Base-by-base conservation (phyloP, 306 rosid genomes). In the Trifolium repens region DNA sequence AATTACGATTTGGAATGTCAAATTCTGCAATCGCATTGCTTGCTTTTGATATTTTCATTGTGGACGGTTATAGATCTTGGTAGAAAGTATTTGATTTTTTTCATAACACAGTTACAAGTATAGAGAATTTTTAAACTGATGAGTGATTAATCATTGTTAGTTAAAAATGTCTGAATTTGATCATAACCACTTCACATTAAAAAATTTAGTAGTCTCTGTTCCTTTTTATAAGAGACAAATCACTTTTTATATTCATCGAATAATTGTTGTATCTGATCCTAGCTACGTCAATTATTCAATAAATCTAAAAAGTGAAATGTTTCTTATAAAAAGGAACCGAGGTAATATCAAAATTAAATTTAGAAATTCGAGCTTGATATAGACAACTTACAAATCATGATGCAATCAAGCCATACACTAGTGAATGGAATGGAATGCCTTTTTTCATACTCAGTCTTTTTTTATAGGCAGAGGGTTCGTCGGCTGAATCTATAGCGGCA, bases 401-500 rank as follows among this genome's bases (percentile, higher is more conserved):
- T 60, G 1, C 67, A 37, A 37, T 9, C 40, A 8, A 37, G 40
- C 9, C 9, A 7, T 37, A 37, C 8, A 37, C 40, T 37, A 37
- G 47, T 58, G 57, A 16, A 5, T 35, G 43, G 81, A 53, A 80
- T 68, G 50, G 30, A 37, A n/a, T 40, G 43, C n/a, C 57, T 24
- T 30, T 11, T 35, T 26, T 54, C 70, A 19, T 60, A 52, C 27
- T 67, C 27, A 7, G 35, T 32, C 35, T 3, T 37, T 59, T 71
- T 37, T 44, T 80, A 32, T 79, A 96, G 99, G 99, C 99, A 8
- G 99, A 96, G 88, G 99, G 99, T 73, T 89, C 92, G 17, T 92
- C 99, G 2, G 93, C 99, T 50, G 99, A 96, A 82, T 96, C 98
- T 55, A 90, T 96, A 78, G 86, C 97, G 17, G 98, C 99, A 26